Evolutionary conservation across 2,329 filamentous ascomycete genomes (phyloP).

Genomic region (Aspergillus ibericus): DNA sequence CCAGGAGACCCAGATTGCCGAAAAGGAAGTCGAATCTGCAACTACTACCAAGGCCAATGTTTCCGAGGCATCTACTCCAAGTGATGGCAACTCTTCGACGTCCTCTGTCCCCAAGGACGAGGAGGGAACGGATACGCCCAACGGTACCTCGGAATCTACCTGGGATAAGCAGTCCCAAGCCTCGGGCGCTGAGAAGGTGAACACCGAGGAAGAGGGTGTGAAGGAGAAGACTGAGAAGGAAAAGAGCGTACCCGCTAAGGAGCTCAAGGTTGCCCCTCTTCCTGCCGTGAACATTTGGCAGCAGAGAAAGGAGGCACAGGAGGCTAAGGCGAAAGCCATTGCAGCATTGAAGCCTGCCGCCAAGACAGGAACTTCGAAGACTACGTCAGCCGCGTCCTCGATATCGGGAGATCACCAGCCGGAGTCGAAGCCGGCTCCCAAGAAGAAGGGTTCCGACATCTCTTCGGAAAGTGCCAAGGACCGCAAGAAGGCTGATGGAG

Average conservation of each 20-base stretch:
- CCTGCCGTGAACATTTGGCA: constrained; percentile 88
- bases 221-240: constrained; percentile 62
- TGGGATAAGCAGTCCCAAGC: constrained; percentile 68
- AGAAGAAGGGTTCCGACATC: constrained; percentile 42
- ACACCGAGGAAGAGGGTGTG: constrained; percentile 44
- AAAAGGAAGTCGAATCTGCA: constrained; percentile 38
- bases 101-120: constrained; percentile 59
- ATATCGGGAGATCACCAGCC: constrained; percentile 40
- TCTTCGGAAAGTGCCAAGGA: constrained; percentile 34
- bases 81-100: constrained; percentile 54
- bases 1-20: constrained; percentile 28
- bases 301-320: constrained; percentile 68
- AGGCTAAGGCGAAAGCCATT: constrained; percentile 50
- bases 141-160: constrained; percentile 63
- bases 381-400: constrained; percentile 25
- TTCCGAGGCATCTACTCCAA: constrained; percentile 54
- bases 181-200: constrained; percentile 60
- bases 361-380: constrained; percentile 28
- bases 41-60: constrained; percentile 32
- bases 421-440: constrained; percentile 40
- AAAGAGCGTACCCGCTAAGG: constrained; percentile 58
- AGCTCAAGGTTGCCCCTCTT: constrained; percentile 76
- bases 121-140: constrained; percentile 61
- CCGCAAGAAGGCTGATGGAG: constrained; percentile 38
- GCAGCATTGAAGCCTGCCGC: constrained; percentile 26